phyloP scores from a whole-genome alignment of 164 flowering plant species.

The Cinnamomum micranthum region DNA sequence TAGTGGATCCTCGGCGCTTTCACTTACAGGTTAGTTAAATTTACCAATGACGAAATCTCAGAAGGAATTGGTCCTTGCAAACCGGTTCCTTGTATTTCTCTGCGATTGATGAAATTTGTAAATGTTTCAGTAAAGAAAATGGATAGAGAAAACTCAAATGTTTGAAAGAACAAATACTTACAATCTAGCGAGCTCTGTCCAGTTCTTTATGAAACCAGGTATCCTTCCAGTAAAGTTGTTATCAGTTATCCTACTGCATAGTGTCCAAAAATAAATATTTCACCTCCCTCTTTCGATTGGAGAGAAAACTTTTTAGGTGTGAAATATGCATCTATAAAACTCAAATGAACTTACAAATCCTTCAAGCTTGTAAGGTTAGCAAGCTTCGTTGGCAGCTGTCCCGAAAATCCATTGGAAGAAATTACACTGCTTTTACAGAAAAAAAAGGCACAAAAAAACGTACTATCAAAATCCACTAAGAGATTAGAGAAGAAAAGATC shows the following conservation, averaged over 20 bases:
- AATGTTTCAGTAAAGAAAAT: background rate
- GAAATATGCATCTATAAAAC: background rate
- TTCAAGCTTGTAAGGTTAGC: constrained; percentile 14
- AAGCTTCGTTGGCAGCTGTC: constrained; percentile 18
- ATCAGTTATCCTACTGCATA: constrained; percentile 32
- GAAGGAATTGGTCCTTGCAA: constrained; percentile 67
- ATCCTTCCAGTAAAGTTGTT: constrained; percentile 36
- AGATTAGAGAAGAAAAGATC: too few species aligned
- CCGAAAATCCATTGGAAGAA: constrained; percentile 22
- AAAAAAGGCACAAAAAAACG: too few species aligned
- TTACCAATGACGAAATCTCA: constrained; percentile 40
- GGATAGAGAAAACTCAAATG: background rate
- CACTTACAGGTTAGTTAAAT: constrained; percentile 46
- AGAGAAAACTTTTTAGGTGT: background rate
- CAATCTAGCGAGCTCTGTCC: constrained; percentile 24
- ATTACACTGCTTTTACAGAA: constrained; percentile 18
- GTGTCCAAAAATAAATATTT: background rate
- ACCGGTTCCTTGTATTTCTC: constrained; percentile 66
- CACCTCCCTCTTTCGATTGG: too few species aligned
- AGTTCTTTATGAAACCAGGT: constrained; percentile 27
- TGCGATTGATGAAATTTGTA: constrained; percentile 12
- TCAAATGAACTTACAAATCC: constrained; percentile 13
- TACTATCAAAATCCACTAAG: too few species aligned
- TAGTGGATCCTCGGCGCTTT: background rate
- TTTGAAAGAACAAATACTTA: constrained; percentile 14